A percentile compares a stretch with the other conserved stretches of the same genome.
These are phyloP conservation scores for Paraleonurus japonicus DNA, from an alignment of 257 asterid genomes.

Conservation along the genomic window DNA sequence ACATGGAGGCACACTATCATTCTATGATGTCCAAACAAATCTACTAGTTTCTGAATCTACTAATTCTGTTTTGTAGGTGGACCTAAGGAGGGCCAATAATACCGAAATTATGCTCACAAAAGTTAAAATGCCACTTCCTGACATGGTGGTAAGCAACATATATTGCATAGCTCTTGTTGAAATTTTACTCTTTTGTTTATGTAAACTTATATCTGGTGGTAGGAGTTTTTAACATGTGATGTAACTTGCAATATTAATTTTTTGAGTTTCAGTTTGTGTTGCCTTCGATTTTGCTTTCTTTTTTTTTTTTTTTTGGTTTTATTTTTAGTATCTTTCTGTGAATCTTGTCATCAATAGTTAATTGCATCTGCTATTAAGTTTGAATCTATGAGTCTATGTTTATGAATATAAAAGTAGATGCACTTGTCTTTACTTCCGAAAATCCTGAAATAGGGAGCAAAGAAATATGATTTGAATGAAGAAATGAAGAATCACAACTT, in stretches of 20 bases:
- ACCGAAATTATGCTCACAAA: constrained; percentile 99
- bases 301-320: too few species aligned
- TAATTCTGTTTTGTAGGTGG: constrained; percentile 55
- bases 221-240: not conserved
- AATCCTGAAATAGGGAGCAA: constrained; percentile 3
- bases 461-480: constrained; percentile 5
- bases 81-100: constrained; percentile 96
- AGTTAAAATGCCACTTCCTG: constrained; percentile 99
- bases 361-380: constrained; percentile 17
- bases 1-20: not conserved
- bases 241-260: not conserved
- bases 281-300: not conserved
- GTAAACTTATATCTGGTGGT: not conserved
- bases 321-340: not conserved
- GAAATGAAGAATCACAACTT: constrained; percentile 8
- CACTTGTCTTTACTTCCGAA: too few species aligned
- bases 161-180: constrained; percentile 17
- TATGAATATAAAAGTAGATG: constrained; percentile 7
- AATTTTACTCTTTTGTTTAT: constrained; percentile 4
- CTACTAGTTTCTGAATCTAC: constrained; percentile 23
- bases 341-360: not conserved
- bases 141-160: constrained; percentile 81
- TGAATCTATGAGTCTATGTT: constrained; percentile 9
- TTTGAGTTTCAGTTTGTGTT: constrained; percentile 3
- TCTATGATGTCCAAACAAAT: not conserved